A percentile compares a stretch with the other conserved stretches of the same genome.
Evolutionary conservation across 441 rosid genomes (phyloP).

Genomic region (Erodium chrysanthum): DNA sequence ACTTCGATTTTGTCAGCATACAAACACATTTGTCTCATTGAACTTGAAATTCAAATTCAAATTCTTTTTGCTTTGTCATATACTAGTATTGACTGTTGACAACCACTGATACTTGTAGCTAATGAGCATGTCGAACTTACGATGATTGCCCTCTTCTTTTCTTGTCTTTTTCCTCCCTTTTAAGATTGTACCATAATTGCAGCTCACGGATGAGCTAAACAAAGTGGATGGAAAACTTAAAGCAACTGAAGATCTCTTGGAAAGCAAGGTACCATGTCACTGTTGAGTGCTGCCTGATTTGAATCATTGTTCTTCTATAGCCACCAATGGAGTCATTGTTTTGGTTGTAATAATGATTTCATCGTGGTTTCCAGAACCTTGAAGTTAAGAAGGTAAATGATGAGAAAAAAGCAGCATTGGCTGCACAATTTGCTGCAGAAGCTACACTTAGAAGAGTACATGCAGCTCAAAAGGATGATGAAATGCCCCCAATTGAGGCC

Average conservation of each 20-base stretch:
- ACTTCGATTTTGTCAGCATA: too few relatives aligned
- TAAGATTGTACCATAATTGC: slow-evolving; percentile 3
- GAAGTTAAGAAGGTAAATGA: slow-evolving; percentile 26
- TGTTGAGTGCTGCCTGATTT: neutral
- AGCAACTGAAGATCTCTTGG: slow-evolving; percentile 21
- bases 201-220: slow-evolving; percentile 22
- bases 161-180: neutral
- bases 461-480: slow-evolving; percentile 27
- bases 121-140: neutral
- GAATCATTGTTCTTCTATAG: neutral
- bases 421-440: slow-evolving; percentile 29
- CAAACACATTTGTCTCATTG: neutral
- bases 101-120: neutral
- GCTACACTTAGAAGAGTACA: slow-evolving; percentile 28
- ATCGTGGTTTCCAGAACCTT: slow-evolving; percentile 19
- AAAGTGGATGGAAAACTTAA: slow-evolving; percentile 24
- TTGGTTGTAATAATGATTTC: neutral
- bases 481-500: slow-evolving; percentile 30
- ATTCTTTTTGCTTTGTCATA: neutral
- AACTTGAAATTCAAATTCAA: neutral
- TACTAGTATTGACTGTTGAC: neutral
- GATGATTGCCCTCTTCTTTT: neutral
- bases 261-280: slow-evolving; percentile 20
- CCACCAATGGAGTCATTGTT: neutral
- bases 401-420: slow-evolving; percentile 25